Percentiles rank a stretch among this genome's conserved stretches.
Evolutionary conservation across 1,139 yeast genomes (phyloP).

Genomic region (Yamadazyma songkhlaensis): DNA sequence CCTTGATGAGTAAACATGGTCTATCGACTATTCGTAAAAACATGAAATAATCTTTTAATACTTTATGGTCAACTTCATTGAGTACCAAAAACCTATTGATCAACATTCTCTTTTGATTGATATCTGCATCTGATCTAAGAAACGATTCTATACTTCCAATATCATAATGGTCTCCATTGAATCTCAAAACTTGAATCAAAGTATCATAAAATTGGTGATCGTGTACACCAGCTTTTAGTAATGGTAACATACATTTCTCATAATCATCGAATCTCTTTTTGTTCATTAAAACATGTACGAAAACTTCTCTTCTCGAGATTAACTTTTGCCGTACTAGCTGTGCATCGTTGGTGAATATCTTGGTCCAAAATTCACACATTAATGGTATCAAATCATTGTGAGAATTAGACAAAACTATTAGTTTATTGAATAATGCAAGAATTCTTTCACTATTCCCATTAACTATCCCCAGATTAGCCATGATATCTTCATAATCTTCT

Average conservation of each 20-base stretch:
- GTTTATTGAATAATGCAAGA: background rate
- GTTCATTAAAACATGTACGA: slow-evolving; percentile 23
- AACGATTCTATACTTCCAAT: too few species aligned
- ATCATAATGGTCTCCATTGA: background rate
- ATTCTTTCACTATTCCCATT: background rate
- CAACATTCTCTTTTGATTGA: background rate
- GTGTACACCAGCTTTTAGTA: slow-evolving; percentile 7
- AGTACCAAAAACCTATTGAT: background rate
- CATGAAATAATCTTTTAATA: background rate
- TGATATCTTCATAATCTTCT: too few species aligned
- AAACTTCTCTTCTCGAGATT: slow-evolving; percentile 16
- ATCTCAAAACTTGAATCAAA: slow-evolving; percentile 7
- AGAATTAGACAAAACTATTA: background rate
- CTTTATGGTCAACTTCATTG: background rate
- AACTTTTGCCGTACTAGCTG: slow-evolving; percentile 15
- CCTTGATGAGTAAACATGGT: too few species aligned
- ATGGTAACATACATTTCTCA: slow-evolving; percentile 17
- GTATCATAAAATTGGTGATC: slow-evolving; percentile 22
- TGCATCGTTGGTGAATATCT: slow-evolving; percentile 4
- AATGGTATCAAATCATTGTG: background rate
- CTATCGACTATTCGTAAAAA: background rate
- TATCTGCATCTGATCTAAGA: background rate
- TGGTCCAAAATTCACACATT: slow-evolving; percentile 21
- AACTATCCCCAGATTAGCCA: too few species aligned
- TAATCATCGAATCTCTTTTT: slow-evolving; percentile 19